phyloP scores from a whole-genome alignment of 495 filamentous ascomycete genomes.

The Parathielavia hyrcaniae region DNA sequence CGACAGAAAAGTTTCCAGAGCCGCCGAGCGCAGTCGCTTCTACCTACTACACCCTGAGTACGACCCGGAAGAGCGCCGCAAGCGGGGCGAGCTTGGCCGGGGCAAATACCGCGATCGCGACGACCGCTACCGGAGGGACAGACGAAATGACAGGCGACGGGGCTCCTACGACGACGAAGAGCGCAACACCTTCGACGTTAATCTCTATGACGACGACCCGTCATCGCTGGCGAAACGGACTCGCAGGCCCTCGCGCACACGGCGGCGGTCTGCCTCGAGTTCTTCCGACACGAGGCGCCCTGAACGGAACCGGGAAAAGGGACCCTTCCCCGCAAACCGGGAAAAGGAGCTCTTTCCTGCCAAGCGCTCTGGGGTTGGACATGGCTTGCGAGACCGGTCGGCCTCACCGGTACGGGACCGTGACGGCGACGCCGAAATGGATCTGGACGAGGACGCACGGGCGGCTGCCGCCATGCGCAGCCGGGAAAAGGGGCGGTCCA shows the following conservation, averaged over 20 bases:
- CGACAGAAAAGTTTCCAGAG: slow-evolving; percentile 72
- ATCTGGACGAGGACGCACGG: slow-evolving; percentile 31
- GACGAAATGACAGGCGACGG: slow-evolving; percentile 52
- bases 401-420: slow-evolving; percentile 66
- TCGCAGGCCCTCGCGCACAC: slow-evolving; percentile 24
- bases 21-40: slow-evolving; percentile 75
- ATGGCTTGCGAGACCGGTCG: slow-evolving; percentile 53
- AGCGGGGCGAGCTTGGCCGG: slow-evolving; percentile 36
- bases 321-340: slow-evolving; percentile 48
- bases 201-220: slow-evolving; percentile 70
- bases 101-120: slow-evolving; percentile 54
- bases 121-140: slow-evolving; percentile 52
- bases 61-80: slow-evolving; percentile 69
- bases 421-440: slow-evolving; percentile 51
- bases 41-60: slow-evolving; percentile 86
- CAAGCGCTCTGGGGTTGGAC: slow-evolving; percentile 26
- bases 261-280: slow-evolving; percentile 34
- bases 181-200: slow-evolving; percentile 57
- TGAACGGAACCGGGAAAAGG: slow-evolving; percentile 38
- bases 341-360: slow-evolving; percentile 53
- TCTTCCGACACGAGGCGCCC: slow-evolving; percentile 27
- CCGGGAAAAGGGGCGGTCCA: slow-evolving; percentile 41
- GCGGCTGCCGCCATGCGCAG: slow-evolving; percentile 34
- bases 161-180: slow-evolving; percentile 45
- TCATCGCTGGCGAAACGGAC: slow-evolving; percentile 33